Conservation (phyloP, 1,139 yeast species). For the Blastobotrys elegans region DNA sequence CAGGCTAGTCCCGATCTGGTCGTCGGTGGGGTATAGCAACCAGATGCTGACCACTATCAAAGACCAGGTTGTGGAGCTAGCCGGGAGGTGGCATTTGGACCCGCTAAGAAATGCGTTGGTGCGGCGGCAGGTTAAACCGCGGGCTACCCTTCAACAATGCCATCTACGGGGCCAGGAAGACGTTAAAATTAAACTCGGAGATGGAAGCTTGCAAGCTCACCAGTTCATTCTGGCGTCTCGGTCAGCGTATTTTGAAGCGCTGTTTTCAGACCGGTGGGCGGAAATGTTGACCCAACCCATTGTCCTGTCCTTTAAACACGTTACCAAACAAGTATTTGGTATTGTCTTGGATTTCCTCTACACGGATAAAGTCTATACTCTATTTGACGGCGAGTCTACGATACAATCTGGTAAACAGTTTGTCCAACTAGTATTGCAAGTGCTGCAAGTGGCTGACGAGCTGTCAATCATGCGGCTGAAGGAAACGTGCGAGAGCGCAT, state of each 20-base stretch:
- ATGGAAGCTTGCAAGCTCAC: conserved; percentile 43
- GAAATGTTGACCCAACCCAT: conserved; percentile 3
- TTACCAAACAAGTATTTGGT: conserved; percentile 43
- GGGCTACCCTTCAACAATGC: conserved; percentile 16
- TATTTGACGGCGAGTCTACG: conserved; percentile 41
- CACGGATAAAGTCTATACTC: conserved; percentile 44
- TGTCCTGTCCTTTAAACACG: conserved; percentile 28
- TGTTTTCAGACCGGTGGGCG: conserved; percentile 54
- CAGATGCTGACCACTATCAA: conserved; percentile 20
- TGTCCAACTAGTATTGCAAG: conserved; percentile 51
- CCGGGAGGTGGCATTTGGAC: conserved; percentile 20
- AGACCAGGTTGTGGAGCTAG: conserved; percentile 24
- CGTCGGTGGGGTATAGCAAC: conserved; percentile 18
- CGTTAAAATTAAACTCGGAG: conserved; percentile 37
- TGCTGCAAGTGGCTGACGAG: conserved; percentile 62
- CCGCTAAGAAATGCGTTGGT: conserved; percentile 22
- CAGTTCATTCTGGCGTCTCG: conserved; percentile 51
- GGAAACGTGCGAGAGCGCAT: conserved; percentile 55
- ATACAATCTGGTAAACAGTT: conserved; percentile 39
- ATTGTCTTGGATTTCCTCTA: conserved; percentile 53
- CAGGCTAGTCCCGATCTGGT: conserved; percentile 40
- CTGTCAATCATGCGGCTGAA: conserved; percentile 56
- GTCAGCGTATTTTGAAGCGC: conserved; percentile 59
- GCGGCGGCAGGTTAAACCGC: conserved; percentile 18
- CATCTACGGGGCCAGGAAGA: conserved; percentile 20